Evolutionary conservation across 2,329 filamentous ascomycete genomes (phyloP).

Genomic region (Colletotrichum sp.): DNA sequence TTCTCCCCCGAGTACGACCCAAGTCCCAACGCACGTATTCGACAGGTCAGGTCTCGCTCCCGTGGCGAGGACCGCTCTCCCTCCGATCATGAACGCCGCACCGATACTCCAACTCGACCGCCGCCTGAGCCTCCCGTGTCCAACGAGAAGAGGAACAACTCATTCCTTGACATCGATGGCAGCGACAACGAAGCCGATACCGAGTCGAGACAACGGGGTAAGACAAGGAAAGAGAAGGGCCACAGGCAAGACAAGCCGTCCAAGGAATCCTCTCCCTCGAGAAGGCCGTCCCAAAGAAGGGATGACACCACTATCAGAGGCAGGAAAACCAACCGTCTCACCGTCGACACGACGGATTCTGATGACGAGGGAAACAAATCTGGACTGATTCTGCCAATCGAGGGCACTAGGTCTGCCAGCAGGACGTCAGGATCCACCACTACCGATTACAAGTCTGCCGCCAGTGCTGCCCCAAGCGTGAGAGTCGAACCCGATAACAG

Average conservation of each 20-base stretch:
- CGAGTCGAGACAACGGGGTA: constrained; percentile 23
- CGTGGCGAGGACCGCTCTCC: constrained; percentile 24
- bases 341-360: constrained; percentile 30
- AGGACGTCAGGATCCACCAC: constrained; percentile 40
- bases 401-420: constrained; percentile 38
- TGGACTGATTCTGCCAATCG: constrained; percentile 47
- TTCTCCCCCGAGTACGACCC: constrained; percentile 81
- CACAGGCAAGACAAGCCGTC: background rate
- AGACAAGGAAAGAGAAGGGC: background rate
- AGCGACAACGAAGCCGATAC: constrained; percentile 53
- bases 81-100: constrained; percentile 7
- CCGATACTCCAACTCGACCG: constrained; percentile 40
- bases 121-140: constrained; percentile 34
- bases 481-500: constrained; percentile 46
- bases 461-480: constrained; percentile 43
- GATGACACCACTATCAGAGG: constrained; percentile 12
- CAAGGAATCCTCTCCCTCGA: constrained; percentile 5
- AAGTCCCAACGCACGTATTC: constrained; percentile 73
- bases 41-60: constrained; percentile 60
- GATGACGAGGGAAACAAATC: constrained; percentile 38
- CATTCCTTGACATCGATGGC: constrained; percentile 55
- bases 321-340: constrained; percentile 22
- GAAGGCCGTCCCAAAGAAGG: background rate
- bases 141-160: constrained; percentile 44
- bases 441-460: constrained; percentile 43